Conservation (phyloP, 495 filamentous ascomycete genomes). For the Xylaria bambusicola region DNA sequence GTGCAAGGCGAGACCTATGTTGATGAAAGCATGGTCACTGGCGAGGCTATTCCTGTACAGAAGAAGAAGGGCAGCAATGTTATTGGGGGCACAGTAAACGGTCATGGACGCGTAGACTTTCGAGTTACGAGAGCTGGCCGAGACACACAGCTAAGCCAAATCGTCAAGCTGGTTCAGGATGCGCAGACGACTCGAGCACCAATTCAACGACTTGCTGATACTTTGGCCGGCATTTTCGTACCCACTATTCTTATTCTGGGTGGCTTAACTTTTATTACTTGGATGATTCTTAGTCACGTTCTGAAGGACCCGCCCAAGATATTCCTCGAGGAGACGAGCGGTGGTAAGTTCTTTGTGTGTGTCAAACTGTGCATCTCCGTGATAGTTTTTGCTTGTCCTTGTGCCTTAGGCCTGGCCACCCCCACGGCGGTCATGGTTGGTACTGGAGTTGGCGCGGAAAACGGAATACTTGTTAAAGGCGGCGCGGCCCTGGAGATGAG, state of each 20-base stretch:
- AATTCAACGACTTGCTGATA: slow-evolving; percentile 92
- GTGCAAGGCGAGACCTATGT: slow-evolving; percentile 89
- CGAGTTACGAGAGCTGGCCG: slow-evolving; percentile 88
- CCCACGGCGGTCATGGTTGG: slow-evolving; percentile 99
- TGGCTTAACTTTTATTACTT: slow-evolving; percentile 79
- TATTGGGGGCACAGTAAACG: slow-evolving; percentile 97
- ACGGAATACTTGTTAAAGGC: slow-evolving; percentile 96
- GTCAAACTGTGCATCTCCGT: slow-evolving; percentile 97
- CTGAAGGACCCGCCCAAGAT: slow-evolving; percentile 80
- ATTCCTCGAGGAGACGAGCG: slow-evolving; percentile 76
- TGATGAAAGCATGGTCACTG: slow-evolving; percentile 98
- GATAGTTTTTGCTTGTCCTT: slow-evolving; percentile 97
- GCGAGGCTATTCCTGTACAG: slow-evolving; percentile 89
- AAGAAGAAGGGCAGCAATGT: slow-evolving; percentile 78
- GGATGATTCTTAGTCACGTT: slow-evolving; percentile 93
- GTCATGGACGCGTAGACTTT: slow-evolving; percentile 87
- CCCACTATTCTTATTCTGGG: slow-evolving; percentile 85
- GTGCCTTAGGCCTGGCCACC: slow-evolving; percentile 89
- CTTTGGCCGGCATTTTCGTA: slow-evolving; percentile 91
- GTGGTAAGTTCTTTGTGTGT: slow-evolving; percentile 93
- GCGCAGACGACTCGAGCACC: slow-evolving; percentile 93
- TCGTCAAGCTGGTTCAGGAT: slow-evolving; percentile 94
- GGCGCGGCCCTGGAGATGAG: slow-evolving; percentile 90
- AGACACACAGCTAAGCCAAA: slow-evolving; percentile 96
- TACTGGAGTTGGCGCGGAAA: slow-evolving; percentile 93